Conservation (phyloP, 2,329 filamentous ascomycete species). For the Ascochyta rabiei region DNA sequence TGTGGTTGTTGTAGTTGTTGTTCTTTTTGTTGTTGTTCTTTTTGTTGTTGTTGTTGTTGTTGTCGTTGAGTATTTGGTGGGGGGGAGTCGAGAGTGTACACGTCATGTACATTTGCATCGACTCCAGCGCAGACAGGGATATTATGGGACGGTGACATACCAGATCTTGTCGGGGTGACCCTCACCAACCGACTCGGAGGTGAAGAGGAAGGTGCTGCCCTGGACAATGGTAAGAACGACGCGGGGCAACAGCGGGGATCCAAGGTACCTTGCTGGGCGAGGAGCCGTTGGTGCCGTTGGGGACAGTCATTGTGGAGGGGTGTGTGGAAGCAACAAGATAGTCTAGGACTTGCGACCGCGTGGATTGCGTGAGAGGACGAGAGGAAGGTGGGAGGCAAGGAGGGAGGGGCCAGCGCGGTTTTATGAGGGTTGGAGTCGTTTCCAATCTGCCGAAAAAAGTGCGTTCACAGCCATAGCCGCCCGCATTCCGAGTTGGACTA, state of each 20-base stretch:
- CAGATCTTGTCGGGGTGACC: conserved; percentile 93
- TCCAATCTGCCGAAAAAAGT: conserved; percentile 39
- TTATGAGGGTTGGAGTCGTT: conserved; percentile 28
- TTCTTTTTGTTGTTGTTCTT: too few species aligned
- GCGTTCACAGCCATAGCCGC: conserved; percentile 18
- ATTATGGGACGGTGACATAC: conserved; percentile 46
- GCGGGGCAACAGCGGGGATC: conserved; percentile 15
- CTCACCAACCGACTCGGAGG: conserved; percentile 59
- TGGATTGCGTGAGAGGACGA: conserved; percentile 33
- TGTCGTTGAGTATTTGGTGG: conserved; percentile 9
- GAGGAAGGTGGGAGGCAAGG: conserved; percentile 24
- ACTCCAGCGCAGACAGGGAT: not conserved
- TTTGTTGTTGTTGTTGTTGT: too few species aligned
- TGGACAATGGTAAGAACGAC: conserved; percentile 27
- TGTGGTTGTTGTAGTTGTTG: too few species aligned
- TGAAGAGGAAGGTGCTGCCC: conserved; percentile 54
- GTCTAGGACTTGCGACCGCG: conserved; percentile 49
- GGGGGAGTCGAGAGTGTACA: not conserved
- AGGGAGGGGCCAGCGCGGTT: conserved; percentile 38
- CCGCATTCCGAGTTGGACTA: conserved; percentile 9
- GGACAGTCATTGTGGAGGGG: conserved; percentile 31
- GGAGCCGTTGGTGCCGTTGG: conserved; percentile 31
- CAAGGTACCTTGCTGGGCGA: conserved; percentile 34
- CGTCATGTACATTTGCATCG: conserved; percentile 8
- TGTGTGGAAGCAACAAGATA: conserved; percentile 27